Evolutionary conservation across 441 rosid species (phyloP), one percentile per base, ranked within the genome.

Genomic region (Adansonia gregorii): DNA sequence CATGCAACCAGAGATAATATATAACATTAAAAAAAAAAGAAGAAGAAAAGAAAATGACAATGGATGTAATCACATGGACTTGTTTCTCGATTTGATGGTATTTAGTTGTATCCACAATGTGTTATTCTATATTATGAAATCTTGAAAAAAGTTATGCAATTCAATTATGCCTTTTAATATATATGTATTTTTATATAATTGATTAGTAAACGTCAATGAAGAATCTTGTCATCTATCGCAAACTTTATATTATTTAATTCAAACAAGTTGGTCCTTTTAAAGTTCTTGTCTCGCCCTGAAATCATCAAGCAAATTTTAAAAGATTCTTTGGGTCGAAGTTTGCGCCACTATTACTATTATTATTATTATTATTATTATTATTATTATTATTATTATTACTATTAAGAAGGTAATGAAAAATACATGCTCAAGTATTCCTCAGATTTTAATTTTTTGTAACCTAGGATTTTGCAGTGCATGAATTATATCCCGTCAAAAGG

Each of bases 41-140:
- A 14, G 4, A 31, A 20, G 11, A 48, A n/a, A 10, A 39, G 19
- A 19, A 46, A 48, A 68, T 22, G 56, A 68, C 58, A 69, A 68
- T 12, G 58, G 55, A 49, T 24, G 20, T 49, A 10, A 68, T 68
- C 73, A 52, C 78, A 19, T 75, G 72, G 72, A 52, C 51, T 24
- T 63, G 69, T 65, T 72, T 39, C 7, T 41, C 19, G 72, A 24
- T 63, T 67, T 75, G 49, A 51, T 27, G 17, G 27, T 39, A 73
- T 43, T 2, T 41, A 17, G n/a, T 43, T 67, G 58, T 49, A 22
- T 59, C 65, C 73, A 69, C 59, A 14, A 69, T 51, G 27, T 19
- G 15, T 70, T 76, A 76, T 20, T 76, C 12, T 39, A 52, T 54
- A 3, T n/a, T 65, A 51, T 35, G 20, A 35, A 14, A 22, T 45